Conservation (phyloP, 2,329 filamentous ascomycete species). For the Penicillium sp. region DNA sequence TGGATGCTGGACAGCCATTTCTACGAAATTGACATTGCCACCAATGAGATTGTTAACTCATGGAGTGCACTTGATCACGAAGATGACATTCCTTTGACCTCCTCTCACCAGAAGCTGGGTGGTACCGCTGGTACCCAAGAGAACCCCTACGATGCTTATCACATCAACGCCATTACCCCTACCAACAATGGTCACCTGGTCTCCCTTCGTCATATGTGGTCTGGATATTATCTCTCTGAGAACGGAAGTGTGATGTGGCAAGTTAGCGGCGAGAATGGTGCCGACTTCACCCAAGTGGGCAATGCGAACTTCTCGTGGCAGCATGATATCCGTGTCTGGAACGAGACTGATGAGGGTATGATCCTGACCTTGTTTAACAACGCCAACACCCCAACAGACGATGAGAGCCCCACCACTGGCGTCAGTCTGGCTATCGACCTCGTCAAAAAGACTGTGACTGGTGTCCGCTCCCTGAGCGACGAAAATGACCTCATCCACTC, state of each 20-base stretch:
- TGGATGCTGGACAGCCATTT: conserved; percentile 38
- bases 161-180: conserved; percentile 36
- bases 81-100: conserved; percentile 29
- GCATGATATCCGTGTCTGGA: conserved; percentile 36
- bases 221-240: conserved; percentile 31
- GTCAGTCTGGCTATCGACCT: conserved; percentile 23
- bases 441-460: conserved; percentile 7
- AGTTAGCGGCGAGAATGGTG: conserved; percentile 11
- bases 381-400: conserved; percentile 18
- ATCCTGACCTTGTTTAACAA: conserved; percentile 33
- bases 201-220: conserved; percentile 36
- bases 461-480: conserved; percentile 15
- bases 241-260: conserved; percentile 25
- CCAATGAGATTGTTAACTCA: conserved; percentile 32
- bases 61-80: conserved; percentile 38
- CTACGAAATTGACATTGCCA: conserved; percentile 37
- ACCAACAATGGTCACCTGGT: conserved; percentile 36
- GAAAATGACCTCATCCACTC: conserved; percentile 17
- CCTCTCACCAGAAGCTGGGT: conserved; percentile 14
- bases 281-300: conserved; percentile 19
- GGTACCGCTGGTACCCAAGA: conserved; percentile 7
- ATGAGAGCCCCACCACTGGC: conserved; percentile 19
- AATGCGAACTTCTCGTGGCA: conserved; percentile 27
- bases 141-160: conserved; percentile 36
- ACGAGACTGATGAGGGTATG: conserved; percentile 30